phyloP scores from a whole-genome alignment of 441 rosid species.

The Omphalea diandra region DNA sequence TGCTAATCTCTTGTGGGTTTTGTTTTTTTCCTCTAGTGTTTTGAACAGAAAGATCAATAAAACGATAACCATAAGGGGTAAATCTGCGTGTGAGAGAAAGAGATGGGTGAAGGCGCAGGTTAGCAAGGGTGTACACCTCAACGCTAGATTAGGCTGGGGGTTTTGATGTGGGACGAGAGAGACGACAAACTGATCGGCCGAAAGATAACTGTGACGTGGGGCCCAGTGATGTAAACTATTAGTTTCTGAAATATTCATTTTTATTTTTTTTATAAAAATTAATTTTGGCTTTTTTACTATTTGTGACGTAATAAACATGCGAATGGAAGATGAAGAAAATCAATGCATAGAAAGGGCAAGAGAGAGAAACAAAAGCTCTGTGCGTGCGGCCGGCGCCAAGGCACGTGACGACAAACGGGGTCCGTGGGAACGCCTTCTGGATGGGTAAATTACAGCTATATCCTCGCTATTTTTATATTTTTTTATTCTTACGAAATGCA shows the following conservation, averaged over 20 bases:
- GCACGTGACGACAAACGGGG: constrained; percentile 42
- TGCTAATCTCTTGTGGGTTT: neutral
- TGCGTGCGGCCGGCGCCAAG: constrained; percentile 42
- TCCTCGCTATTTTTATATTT: no score
- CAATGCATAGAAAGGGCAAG: no score
- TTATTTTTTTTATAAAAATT: neutral
- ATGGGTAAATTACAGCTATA: no score
- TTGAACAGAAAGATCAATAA: constrained; percentile 12
- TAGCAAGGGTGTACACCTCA: neutral
- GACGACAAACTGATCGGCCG: constrained; percentile 46
- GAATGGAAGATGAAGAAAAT: no score
- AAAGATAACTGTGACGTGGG: constrained; percentile 40
- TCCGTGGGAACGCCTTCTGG: constrained; percentile 32
- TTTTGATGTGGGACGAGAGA: constrained; percentile 27
- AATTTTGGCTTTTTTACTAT: neutral
- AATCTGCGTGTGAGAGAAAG: constrained; percentile 21
- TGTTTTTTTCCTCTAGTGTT: neutral
- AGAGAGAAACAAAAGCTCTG: constrained; percentile 31
- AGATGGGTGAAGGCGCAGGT: constrained; percentile 24
- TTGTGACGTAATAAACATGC: constrained; percentile 19
- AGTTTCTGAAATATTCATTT: constrained; percentile 7
- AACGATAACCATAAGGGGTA: constrained; percentile 24
- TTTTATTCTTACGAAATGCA: no score
- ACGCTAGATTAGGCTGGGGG: constrained; percentile 13
- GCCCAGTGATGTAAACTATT: constrained; percentile 24